Percentiles rank a stretch among this genome's conserved stretches.
phyloP scores from a whole-genome alignment of 2,329 filamentous ascomycete genomes.

The Arachnomyces sp. region DNA sequence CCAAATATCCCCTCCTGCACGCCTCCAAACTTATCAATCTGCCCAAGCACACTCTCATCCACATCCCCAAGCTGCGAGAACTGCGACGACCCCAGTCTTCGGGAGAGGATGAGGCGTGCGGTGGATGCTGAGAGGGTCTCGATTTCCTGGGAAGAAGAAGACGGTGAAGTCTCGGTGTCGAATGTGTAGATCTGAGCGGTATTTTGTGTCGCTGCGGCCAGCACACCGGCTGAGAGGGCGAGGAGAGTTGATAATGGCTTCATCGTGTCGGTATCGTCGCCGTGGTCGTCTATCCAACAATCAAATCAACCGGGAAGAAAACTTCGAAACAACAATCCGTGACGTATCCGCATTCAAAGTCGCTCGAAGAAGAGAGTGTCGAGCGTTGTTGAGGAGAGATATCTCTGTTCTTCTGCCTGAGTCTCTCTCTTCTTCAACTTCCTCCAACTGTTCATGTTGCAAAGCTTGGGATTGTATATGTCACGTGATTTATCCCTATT shows the following conservation, averaged over 20 bases:
- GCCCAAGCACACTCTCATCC: constrained; percentile 44
- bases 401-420: too few species aligned
- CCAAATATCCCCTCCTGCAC: constrained; percentile 45
- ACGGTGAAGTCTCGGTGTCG: constrained; percentile 9
- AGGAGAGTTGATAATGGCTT: constrained; percentile 10
- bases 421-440: too few species aligned
- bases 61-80: constrained; percentile 31
- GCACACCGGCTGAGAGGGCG: constrained; percentile 6
- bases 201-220: constrained; percentile 15
- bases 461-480: too few species aligned
- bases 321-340: too few species aligned
- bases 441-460: too few species aligned
- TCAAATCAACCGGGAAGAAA: too few species aligned
- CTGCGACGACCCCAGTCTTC: constrained; percentile 44
- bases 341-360: too few species aligned
- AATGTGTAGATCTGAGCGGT: constrained; percentile 28
- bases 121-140: constrained; percentile 20
- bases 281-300: too few species aligned
- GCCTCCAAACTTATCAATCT: constrained; percentile 55
- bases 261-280: constrained; percentile 7
- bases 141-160: constrained; percentile 3
- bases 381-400: too few species aligned
- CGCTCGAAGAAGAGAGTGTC: too few species aligned
- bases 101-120: constrained; percentile 33
- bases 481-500: too few species aligned